A percentile compares a stretch with the other conserved stretches of the same genome.
These are phyloP conservation scores for Maudiozyma barnettii DNA, from an alignment of 805 yeast species.

Conservation along the genomic window DNA sequence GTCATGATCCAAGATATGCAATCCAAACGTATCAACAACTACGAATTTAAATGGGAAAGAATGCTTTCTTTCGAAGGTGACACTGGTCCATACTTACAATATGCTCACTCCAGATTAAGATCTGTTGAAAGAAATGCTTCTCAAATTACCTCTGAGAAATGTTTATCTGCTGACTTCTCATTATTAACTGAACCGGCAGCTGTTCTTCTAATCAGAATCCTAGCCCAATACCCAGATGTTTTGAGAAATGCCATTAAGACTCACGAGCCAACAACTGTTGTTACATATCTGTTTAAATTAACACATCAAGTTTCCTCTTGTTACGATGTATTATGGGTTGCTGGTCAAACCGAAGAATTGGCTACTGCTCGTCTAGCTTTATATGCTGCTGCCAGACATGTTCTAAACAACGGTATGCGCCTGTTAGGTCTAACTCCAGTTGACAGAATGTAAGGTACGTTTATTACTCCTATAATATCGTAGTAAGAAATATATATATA, in stretches of 20 bases:
- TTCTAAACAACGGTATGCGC: slow-evolving; percentile 79
- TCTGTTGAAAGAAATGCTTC: slow-evolving; percentile 82
- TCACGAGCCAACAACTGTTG: slow-evolving; percentile 87
- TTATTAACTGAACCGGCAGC: slow-evolving; percentile 67
- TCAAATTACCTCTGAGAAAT: slow-evolving; percentile 36
- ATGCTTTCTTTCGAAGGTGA: slow-evolving; percentile 98
- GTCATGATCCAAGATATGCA: slow-evolving; percentile 99
- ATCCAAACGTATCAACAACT: slow-evolving; percentile 91
- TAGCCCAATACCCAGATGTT: slow-evolving; percentile 88
- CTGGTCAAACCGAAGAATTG: slow-evolving; percentile 82
- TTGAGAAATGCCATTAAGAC: slow-evolving; percentile 74
- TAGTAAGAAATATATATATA: neutral
- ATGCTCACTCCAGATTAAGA: slow-evolving; percentile 94
- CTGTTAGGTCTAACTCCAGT: slow-evolving; percentile 95
- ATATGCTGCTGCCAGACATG: slow-evolving; percentile 83
- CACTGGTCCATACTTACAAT: slow-evolving; percentile 97
- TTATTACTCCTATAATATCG: neutral
- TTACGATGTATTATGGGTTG: slow-evolving; percentile 92
- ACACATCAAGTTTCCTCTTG: slow-evolving; percentile 94
- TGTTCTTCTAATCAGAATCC: slow-evolving; percentile 56
- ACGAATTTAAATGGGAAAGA: slow-evolving; percentile 95
- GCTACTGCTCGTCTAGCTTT: slow-evolving; percentile 88
- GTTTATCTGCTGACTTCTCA: slow-evolving; percentile 44
- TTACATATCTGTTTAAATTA: slow-evolving; percentile 84
- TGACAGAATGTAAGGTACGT: slow-evolving; percentile 69